Evolutionary conservation across 495 filamentous ascomycete genomes (phyloP).

Genomic region (Penicillium taxi): DNA sequence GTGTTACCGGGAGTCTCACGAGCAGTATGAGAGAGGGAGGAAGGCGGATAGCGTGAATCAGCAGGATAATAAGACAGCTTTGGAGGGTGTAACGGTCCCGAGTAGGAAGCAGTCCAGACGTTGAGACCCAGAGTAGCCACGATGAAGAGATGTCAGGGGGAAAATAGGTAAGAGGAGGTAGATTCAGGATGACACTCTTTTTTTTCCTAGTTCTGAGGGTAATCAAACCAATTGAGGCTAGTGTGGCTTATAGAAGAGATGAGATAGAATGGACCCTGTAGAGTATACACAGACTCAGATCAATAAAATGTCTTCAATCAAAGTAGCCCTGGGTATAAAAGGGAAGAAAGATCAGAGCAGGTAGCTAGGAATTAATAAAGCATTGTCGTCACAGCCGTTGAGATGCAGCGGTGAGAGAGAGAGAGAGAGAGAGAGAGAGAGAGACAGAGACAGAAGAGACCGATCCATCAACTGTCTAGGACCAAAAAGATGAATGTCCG

Average conservation of each 20-base stretch:
- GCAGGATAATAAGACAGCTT: slow-evolving; percentile 27
- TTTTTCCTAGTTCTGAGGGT: no score
- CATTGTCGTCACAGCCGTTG: slow-evolving; percentile 15
- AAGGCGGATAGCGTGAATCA: slow-evolving; percentile 24
- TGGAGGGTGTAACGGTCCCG: slow-evolving; percentile 22
- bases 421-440: no score
- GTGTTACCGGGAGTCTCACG: slow-evolving; percentile 29
- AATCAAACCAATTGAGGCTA: slow-evolving; percentile 5
- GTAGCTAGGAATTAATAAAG: slow-evolving; percentile 5
- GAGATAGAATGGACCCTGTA: neutral
- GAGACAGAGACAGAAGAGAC: no score
- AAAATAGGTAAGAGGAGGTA: slow-evolving; percentile 1
- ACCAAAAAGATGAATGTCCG: slow-evolving; percentile 19
- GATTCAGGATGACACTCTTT: no score
- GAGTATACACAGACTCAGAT: neutral
- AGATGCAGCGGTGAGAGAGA: slow-evolving; percentile 22
- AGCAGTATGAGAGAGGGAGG: slow-evolving; percentile 34
- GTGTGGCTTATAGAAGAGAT: no score
- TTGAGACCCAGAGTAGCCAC: slow-evolving; percentile 40
- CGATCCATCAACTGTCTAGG: slow-evolving; percentile 20
- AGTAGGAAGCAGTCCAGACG: slow-evolving; percentile 26
- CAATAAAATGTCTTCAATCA: neutral
- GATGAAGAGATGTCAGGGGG: slow-evolving; percentile 17
- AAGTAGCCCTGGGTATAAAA: slow-evolving; percentile 1
- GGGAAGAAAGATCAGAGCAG: neutral